A percentile compares a stretch with the other conserved stretches of the same genome.
Evolutionary conservation across 345 rosid species (phyloP).

Genomic region (thale cress (Arabidopsis thaliana)): TAIR10.1 NC_003071.7:9793001-9793500

Average conservation of each 20-base stretch:
- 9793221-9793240: background rate
- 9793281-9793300: slow-evolving; percentile 57
- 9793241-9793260: background rate
- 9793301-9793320: slow-evolving; percentile 61
- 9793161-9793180: too few relatives aligned
- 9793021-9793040: background rate
- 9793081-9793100: background rate
- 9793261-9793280: slow-evolving; percentile 59
- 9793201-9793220: background rate
- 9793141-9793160: too few relatives aligned
- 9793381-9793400: background rate
- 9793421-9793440: background rate
- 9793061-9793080: background rate
- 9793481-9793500: slow-evolving; percentile 51
- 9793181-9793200: too few relatives aligned
- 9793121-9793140: too few relatives aligned
- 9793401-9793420: background rate
- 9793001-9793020: background rate
- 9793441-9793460: background rate
- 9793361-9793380: slow-evolving; percentile 37
- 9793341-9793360: slow-evolving; percentile 58
- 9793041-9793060: background rate
- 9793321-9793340: slow-evolving; percentile 69
- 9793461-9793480: slow-evolving; percentile 27
- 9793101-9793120: too few relatives aligned